Base-by-base conservation (phyloP, 2,329 filamentous ascomycete genomes). In the Venturia nashicola region DNA sequence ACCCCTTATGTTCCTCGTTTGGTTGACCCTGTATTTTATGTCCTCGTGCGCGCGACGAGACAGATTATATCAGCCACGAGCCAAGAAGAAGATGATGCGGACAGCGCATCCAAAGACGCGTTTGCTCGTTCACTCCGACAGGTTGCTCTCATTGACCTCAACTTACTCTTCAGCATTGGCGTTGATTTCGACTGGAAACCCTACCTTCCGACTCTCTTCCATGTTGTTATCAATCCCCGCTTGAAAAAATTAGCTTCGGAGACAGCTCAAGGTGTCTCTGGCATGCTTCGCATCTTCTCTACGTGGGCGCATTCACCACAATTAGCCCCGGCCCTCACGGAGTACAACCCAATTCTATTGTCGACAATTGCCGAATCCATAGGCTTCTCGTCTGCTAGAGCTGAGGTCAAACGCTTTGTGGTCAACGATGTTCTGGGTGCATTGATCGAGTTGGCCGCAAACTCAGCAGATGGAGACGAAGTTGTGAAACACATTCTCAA, bases 261-360 rank as follows among this genome's bases (percentile, higher is more conserved):
- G 76, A 96, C 90, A 54, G 89, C 91, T 0, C 92, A 99, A 72
- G 90, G 91, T 16, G 80, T 97, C 8, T 97, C 94, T 2, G 89
- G 87, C 18, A 83, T 91, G 48, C 82, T 97, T 66, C 86, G 87
- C 67, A 79, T 99, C 5, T 85, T 99, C 67, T 86, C 85, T 3
- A 89, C 88, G 1, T 96, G 93, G 89, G 87, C 90, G 3, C 82
- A 83, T 65, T 81, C 87, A 27, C 79, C 84, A 0, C 82, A 80
- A 66, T 87, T 86, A 0, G 86, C 87, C 0, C 71, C 86, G 7
- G 90, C 94, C 69, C 80, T 99, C 8, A 83, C 87, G 14, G 74
- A 82, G 8, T 82, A 86, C 65, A 82, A 86, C 61, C 69, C 73
- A 6, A 67, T 72, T 18, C 79, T 93, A n/a, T 72, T 97, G 39